These are phyloP conservation scores for Solanum aculeatissimum DNA, from an alignment of 305 asterid genomes.

Conservation along the genomic window DNA sequence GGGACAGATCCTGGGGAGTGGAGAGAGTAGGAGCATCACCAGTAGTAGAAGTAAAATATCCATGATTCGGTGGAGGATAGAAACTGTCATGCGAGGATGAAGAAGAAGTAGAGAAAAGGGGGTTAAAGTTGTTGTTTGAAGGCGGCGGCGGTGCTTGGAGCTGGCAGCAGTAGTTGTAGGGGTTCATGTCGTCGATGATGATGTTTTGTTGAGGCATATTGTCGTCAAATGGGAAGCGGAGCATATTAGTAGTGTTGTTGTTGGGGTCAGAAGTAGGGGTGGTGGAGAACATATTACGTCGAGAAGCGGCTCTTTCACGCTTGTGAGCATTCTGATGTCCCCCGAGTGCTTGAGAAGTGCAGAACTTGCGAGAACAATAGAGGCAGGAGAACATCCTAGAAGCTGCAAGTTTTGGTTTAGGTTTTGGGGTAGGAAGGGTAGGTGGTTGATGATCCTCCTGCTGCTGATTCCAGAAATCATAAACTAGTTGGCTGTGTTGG, in stretches of 20 bases:
- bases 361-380: conserved; percentile 75
- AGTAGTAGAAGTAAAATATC: background rate
- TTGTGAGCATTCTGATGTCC: conserved; percentile 92
- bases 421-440: background rate
- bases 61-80: background rate
- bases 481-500: background rate
- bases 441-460: background rate
- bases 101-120: background rate
- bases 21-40: background rate
- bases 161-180: background rate
- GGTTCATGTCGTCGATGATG: background rate
- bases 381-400: conserved; percentile 62
- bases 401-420: background rate
- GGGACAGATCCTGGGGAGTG: background rate
- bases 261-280: conserved; percentile 3
- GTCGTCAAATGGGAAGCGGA: background rate
- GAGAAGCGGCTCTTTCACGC: conserved; percentile 78
- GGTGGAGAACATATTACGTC: conserved; percentile 22
- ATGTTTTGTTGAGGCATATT: background rate
- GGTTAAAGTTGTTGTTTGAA: background rate
- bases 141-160: background rate
- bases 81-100: background rate
- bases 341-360: conserved; percentile 86
- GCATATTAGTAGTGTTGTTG: background rate
- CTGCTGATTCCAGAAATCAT: background rate